Evolutionary conservation across 2,329 filamentous ascomycete species (phyloP).

Genomic region (Trichoderma gracile): DNA sequence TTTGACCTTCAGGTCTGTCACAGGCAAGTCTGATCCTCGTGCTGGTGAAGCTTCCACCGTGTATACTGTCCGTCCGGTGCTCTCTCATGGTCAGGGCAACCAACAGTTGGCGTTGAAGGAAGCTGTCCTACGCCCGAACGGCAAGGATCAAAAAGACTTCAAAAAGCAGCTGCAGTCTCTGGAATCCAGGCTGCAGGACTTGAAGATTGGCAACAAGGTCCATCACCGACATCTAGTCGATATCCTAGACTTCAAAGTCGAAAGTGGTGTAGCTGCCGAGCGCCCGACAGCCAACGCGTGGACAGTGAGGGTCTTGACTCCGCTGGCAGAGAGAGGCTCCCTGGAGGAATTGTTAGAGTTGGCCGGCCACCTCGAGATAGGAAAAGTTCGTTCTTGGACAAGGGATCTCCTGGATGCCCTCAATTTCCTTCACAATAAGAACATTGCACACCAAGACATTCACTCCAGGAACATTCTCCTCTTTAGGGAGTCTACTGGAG

Average conservation of each 20-base stretch:
- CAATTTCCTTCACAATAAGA: slow-evolving; percentile 81
- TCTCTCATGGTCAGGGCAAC: slow-evolving; percentile 54
- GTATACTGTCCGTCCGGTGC: slow-evolving; percentile 70
- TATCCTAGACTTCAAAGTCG: slow-evolving; percentile 80
- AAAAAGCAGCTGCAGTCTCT: slow-evolving; percentile 76
- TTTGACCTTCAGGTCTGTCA: slow-evolving; percentile 69
- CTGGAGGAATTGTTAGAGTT: slow-evolving; percentile 80
- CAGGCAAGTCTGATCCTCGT: slow-evolving; percentile 66
- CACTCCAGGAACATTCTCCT: slow-evolving; percentile 79
- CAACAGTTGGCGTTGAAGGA: slow-evolving; percentile 75
- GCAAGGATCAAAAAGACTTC: slow-evolving; percentile 62
- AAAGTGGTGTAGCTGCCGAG: slow-evolving; percentile 50
- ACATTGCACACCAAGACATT: slow-evolving; percentile 80
- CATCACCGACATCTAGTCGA: slow-evolving; percentile 76
- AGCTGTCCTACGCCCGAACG: slow-evolving; percentile 58
- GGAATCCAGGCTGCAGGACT: slow-evolving; percentile 72
- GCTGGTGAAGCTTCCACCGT: slow-evolving; percentile 66
- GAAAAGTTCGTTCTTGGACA: slow-evolving; percentile 84
- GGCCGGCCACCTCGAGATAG: slow-evolving; percentile 70
- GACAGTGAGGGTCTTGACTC: slow-evolving; percentile 73
- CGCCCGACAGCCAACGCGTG: slow-evolving; percentile 50
- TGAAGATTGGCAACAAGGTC: slow-evolving; percentile 72
- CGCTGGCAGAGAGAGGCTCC: slow-evolving; percentile 79
- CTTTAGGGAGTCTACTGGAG: slow-evolving; percentile 67
- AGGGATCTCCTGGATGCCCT: slow-evolving; percentile 86